These are phyloP conservation scores for Tulasnella sp. DNA, from an alignment of 768 basidiomycete species.

Conservation along the genomic window DNA sequence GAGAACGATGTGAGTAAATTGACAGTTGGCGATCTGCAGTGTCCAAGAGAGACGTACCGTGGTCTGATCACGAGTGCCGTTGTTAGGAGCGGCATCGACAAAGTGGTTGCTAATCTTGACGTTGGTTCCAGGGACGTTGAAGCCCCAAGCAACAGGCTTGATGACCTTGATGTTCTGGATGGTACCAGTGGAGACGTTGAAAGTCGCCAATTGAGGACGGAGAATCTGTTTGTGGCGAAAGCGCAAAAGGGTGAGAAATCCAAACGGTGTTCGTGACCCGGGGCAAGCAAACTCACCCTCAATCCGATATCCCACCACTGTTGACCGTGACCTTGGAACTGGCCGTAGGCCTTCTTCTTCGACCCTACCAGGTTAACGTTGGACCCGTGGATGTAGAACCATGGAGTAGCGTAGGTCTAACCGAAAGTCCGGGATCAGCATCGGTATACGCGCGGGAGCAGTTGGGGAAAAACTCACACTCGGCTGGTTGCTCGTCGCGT, in stretches of 20 bases:
- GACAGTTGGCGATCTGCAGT: neutral
- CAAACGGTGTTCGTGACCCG: no score
- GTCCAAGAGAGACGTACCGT: slow-evolving; percentile 30
- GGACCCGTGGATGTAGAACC: slow-evolving; percentile 41
- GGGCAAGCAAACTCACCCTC: slow-evolving; percentile 30
- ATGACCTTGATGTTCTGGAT: slow-evolving; percentile 37
- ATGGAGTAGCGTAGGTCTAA: slow-evolving; percentile 34
- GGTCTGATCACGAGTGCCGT: slow-evolving; percentile 33
- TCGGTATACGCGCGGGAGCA: neutral
- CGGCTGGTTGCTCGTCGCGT: slow-evolving; percentile 34
- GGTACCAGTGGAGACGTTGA: slow-evolving; percentile 41
- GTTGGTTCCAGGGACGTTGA: slow-evolving; percentile 36
- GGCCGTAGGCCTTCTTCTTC: slow-evolving; percentile 35
- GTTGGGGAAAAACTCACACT: slow-evolving; percentile 29
- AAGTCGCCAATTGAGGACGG: slow-evolving; percentile 43
- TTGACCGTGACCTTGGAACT: slow-evolving; percentile 43
- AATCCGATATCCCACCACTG: slow-evolving; percentile 46
- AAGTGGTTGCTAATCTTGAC: slow-evolving; percentile 36
- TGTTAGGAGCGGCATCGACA: slow-evolving; percentile 38
- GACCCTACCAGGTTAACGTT: slow-evolving; percentile 39
- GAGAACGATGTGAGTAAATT: neutral
- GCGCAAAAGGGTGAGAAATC: neutral
- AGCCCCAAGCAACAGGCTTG: slow-evolving; percentile 46
- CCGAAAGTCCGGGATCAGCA: neutral
- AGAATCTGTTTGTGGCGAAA: slow-evolving; percentile 27